These are phyloP conservation scores for Novymonas esmeraldas DNA, from an alignment of 208 protist species.

Conservation along the genomic window DNA sequence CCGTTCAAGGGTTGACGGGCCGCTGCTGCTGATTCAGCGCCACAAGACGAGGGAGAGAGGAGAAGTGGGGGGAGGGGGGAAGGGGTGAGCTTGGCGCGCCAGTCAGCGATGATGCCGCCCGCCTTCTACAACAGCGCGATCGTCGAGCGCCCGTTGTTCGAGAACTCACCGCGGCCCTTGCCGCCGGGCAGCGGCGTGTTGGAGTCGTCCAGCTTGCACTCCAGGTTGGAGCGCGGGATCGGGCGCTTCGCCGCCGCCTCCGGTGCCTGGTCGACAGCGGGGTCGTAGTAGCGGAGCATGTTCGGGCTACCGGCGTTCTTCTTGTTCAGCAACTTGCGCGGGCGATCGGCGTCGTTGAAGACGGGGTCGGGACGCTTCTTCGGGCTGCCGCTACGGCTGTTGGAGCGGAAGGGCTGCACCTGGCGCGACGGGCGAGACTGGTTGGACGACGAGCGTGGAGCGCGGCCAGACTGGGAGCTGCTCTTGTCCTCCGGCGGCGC, in stretches of 20 bases:
- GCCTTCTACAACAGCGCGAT: conserved; percentile 10
- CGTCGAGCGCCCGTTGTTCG: conserved; percentile 6
- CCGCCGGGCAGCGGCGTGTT: conserved; percentile 15
- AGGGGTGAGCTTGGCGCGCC: not conserved
- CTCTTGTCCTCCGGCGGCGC: not conserved
- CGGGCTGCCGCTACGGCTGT: not conserved
- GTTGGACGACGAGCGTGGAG: not conserved
- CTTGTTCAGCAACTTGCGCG: conserved; percentile 19
- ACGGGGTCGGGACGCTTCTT: conserved; percentile 24
- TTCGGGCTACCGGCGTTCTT: conserved; percentile 32
- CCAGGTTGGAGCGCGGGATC: conserved; percentile 41
- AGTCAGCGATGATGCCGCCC: not conserved
- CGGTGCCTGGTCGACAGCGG: conserved; percentile 44
- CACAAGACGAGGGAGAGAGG: not conserved
- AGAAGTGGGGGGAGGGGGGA: not conserved
- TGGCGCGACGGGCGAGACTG: not conserved
- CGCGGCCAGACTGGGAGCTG: not conserved
- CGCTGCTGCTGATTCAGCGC: no score
- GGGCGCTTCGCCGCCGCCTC: conserved; percentile 17
- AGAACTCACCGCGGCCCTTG: conserved; percentile 25
- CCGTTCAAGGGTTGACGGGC: no score
- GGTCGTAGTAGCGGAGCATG: conserved; percentile 70
- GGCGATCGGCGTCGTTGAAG: conserved; percentile 16
- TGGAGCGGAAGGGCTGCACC: not conserved
- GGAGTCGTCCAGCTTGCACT: conserved; percentile 28